Base-by-base conservation (phyloP, 116 monocot species). In the Iris pallida region DNA sequence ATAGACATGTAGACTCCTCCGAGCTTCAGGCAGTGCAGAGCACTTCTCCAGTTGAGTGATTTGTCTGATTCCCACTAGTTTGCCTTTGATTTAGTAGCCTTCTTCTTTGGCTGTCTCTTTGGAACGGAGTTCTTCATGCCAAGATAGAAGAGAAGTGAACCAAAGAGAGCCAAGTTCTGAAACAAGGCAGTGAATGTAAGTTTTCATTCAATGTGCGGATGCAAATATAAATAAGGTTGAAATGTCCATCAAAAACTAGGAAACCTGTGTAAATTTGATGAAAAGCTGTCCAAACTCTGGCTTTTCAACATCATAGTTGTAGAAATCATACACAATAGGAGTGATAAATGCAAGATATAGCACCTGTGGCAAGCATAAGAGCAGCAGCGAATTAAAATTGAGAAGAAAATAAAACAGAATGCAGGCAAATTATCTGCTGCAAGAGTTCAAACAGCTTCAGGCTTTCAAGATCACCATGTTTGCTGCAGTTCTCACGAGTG, bases 41-140 rank as follows among this genome's bases (percentile, higher is more conserved):
- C 61, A 44, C 44, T 6, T 11, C 61, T 15, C 42, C 59, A 59
- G 16, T 40, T n/a, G 61, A 6, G 16, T 5, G 18, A 7, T 6
- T 43, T 43, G 5, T 3, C 20, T 61, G 6, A 51, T 51, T 7
- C 49, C 13, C 13, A 7, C 8, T 75, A 81, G 14, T 53, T 52
- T 12, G 70, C 64, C 45, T 86, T 86, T 10, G 79, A 14, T 66
- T 86, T 86, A 16, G 68, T 48, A 30, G 43, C 66, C 78, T 86
- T 89, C 82, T 86, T 93, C 76, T 82, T 90, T 2, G 72, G 52
- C 62, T 74, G 78, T 59, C 85, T 73, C 66, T 71, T 90, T n/a
- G 90, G 90, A 5, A 77, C 75, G 0, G 94, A 85, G 67, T 80
- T 85, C 83, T 94, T 94, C 87, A 90, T 94, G 3, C 90, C 94